A percentile compares a stretch with the other conserved stretches of the same genome.
These are phyloP conservation scores for Aspergillus hortae DNA, from an alignment of 2,329 filamentous ascomycete species.

Conservation along the genomic window DNA sequence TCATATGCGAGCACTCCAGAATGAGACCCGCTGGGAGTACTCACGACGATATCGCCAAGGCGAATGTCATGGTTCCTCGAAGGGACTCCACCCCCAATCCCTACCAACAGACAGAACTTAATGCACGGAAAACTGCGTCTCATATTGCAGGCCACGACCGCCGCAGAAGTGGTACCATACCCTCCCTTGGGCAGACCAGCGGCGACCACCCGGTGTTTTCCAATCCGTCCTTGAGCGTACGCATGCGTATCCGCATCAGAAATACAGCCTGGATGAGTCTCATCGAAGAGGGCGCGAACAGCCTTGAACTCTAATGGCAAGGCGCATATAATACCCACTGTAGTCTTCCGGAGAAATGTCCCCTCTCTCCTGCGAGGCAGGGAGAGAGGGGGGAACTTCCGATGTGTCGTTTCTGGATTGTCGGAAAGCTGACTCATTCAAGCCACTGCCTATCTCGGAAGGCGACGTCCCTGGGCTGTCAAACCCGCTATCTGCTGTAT, in stretches of 20 bases:
- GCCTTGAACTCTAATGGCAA: not conserved
- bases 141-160: constrained; percentile 15
- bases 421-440: not conserved
- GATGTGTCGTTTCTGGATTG: not conserved
- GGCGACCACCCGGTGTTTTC: not conserved
- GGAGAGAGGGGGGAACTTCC: no score
- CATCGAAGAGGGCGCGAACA: not conserved
- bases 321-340: not conserved
- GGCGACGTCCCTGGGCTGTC: no score
- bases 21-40: no score
- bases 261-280: not conserved
- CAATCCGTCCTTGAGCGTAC: not conserved
- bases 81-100: not conserved
- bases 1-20: no score
- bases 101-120: not conserved
- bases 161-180: constrained; percentile 16
- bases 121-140: constrained; percentile 12
- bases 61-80: no score
- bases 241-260: not conserved
- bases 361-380: no score
- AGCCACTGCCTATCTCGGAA: no score
- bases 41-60: no score
- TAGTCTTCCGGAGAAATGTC: not conserved
- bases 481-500: no score
- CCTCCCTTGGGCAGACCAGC: constrained; percentile 12